Evolutionary conservation across 2,329 filamentous ascomycete species (phyloP).

Genomic region (Neoascochyta sp.): DNA sequence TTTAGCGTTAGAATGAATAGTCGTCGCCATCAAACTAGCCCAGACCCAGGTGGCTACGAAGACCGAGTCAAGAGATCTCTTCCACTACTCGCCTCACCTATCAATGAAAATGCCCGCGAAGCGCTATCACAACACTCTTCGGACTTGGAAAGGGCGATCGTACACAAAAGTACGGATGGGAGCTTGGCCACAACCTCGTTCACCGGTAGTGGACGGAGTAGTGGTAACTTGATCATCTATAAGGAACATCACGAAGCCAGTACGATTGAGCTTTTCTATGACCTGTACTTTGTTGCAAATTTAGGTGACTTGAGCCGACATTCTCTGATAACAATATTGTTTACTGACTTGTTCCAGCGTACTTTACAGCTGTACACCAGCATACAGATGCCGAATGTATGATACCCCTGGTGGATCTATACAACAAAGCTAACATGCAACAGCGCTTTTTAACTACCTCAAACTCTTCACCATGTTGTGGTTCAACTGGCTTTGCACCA

Average conservation of each 20-base stretch:
- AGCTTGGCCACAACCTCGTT: slow-evolving; percentile 10
- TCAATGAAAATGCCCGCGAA: slow-evolving; percentile 19
- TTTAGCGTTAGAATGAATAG: slow-evolving; percentile 15
- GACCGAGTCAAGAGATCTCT: slow-evolving; percentile 9
- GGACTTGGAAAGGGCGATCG: slow-evolving; percentile 14
- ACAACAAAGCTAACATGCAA: slow-evolving; percentile 6
- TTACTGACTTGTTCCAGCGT: slow-evolving; percentile 37
- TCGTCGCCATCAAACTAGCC: too few species aligned
- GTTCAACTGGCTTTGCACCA: slow-evolving; percentile 63
- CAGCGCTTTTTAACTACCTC: slow-evolving; percentile 44
- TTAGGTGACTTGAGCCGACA: slow-evolving; percentile 33
- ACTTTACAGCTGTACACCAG: slow-evolving; percentile 56
- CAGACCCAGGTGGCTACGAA: too few species aligned
- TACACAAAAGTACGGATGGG: slow-evolving; percentile 4
- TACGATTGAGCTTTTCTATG: slow-evolving; percentile 56
- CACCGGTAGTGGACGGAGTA: slow-evolving; percentile 14
- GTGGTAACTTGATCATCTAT: slow-evolving; percentile 23
- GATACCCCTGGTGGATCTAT: too few species aligned
- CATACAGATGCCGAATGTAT: slow-evolving; percentile 47
- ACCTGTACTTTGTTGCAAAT: slow-evolving; percentile 62
- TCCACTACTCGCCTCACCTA: slow-evolving; percentile 15
- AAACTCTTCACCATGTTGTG: slow-evolving; percentile 58
- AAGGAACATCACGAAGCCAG: slow-evolving; percentile 45
- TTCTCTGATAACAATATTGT: too few species aligned
- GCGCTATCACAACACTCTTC: slow-evolving; percentile 5